Evolutionary conservation across 495 filamentous ascomycete species (phyloP), one percentile per base, ranked within the genome.

Genomic region (Penicillium pulvis): DNA sequence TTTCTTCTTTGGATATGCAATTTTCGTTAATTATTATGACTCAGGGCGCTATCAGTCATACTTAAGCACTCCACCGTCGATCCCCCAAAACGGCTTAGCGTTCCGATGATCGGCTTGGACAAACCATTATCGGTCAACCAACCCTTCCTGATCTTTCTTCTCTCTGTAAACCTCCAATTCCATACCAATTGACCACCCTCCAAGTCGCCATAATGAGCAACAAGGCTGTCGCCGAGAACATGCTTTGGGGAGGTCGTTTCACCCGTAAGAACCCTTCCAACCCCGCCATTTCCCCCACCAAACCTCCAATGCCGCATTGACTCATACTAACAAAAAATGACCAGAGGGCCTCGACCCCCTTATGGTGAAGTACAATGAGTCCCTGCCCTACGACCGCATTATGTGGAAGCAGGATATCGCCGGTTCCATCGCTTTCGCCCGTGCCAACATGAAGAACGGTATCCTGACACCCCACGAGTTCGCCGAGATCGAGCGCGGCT

Each of bases 291-390:
- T 53, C 39, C 30, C 16, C 33, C 39, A 33, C 23, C 41, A 45
- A 50, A 44, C 35, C 35, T 43, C 55, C 55, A 30, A 49, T 41
- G 2, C 14, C 39, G 33, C 48, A 39, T 39, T 59, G 57, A 59
- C 42, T 54, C 57, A 59, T 60, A 63, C 62, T 71, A 61, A 71
- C 60, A 59, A 59, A 42, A 28, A 83, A 56, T 55, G 41, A 55
- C 42, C 57, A 78, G 89, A 90, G 79, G 85, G 87, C 65, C 85
- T 94, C 61, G 91, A 96, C 76, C 90, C 91, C 46, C 79, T 96
- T 47, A 96, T 97, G 91, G 85, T 87, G 50, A 77, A 86, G 61
- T 96, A 95, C 81, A 96, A 97, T 78, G 84, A 87, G 72, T 89
- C 87, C n/a, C 86, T 93, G 55, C 83, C 86, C 75, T 91, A 89